Percentiles rank a stretch among this genome's conserved stretches.
Evolutionary conservation across 768 basidiomycete species (phyloP).

Genomic region (Macrolepiota dolichaula): DNA sequence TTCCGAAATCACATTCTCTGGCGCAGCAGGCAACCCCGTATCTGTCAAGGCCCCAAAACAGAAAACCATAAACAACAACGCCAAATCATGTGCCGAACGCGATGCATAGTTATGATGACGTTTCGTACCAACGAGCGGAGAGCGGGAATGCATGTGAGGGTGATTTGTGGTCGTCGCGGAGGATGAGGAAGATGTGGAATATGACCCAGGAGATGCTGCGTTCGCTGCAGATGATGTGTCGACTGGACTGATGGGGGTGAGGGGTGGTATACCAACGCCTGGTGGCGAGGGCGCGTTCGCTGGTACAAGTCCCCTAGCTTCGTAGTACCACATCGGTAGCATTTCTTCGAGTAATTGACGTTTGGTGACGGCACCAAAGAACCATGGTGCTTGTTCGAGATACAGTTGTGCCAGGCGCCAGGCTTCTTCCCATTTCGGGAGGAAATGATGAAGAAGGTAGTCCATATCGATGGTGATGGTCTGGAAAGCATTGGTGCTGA

Average conservation of each 20-base stretch:
- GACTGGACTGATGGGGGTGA: conserved; percentile 5
- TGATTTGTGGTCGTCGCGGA: neutral
- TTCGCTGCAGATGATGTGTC: neutral
- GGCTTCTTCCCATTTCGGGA: conserved; percentile 60
- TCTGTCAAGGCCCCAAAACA: conserved; percentile 63
- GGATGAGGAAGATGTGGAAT: conserved; percentile 5
- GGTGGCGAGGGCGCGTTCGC: conserved; percentile 20
- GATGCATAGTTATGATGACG: conserved; percentile 8
- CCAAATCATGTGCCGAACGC: conserved; percentile 52
- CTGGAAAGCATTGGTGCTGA: conserved; percentile 32
- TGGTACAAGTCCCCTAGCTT: conserved; percentile 24
- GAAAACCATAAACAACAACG: conserved; percentile 59
- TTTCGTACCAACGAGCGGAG: conserved; percentile 2
- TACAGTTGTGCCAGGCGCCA: conserved; percentile 62
- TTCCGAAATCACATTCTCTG: conserved; percentile 50
- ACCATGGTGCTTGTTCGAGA: conserved; percentile 78
- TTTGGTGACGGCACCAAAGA: conserved; percentile 67
- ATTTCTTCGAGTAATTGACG: conserved; percentile 62
- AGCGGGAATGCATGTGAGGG: conserved; percentile 3
- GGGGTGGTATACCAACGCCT: conserved; percentile 7
- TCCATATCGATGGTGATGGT: conserved; percentile 36
- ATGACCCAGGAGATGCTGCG: conserved; percentile 12
- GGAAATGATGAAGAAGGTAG: conserved; percentile 42
- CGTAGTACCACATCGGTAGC: conserved; percentile 64
- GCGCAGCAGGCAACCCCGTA: conserved; percentile 43